These are phyloP conservation scores for Neurospora crassa DNA, from an alignment of 2,329 filamentous ascomycete species.

Conservation along the genomic window DNA sequence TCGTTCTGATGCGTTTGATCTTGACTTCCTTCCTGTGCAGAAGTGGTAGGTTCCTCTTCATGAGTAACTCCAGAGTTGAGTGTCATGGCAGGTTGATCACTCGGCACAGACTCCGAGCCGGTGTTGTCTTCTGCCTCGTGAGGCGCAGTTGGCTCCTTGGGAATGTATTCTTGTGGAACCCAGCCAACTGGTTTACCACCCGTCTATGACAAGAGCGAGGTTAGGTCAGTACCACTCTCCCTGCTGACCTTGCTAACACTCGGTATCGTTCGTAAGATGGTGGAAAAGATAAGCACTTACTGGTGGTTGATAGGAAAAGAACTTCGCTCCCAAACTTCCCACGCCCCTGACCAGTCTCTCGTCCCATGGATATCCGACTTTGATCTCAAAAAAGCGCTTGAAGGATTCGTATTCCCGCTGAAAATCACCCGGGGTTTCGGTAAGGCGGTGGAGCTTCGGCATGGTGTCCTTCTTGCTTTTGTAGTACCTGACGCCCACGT, in stretches of 20 bases:
- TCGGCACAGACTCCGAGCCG: neutral
- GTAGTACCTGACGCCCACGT: constrained; percentile 44
- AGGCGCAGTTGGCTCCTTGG: neutral
- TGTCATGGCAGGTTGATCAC: neutral
- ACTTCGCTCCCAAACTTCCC: constrained; percentile 17
- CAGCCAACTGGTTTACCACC: constrained; percentile 21
- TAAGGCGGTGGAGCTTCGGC: constrained; percentile 29
- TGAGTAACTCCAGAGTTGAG: neutral
- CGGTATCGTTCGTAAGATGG: too few species aligned
- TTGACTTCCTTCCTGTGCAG: neutral
- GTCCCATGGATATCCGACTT: constrained; percentile 52
- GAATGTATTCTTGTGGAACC: constrained; percentile 10
- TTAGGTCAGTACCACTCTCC: neutral
- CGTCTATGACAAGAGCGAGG: constrained; percentile 3
- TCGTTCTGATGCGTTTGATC: neutral
- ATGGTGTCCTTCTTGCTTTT: constrained; percentile 29
- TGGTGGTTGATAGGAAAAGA: constrained; percentile 38
- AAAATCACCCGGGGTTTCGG: constrained; percentile 29
- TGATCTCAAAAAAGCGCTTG: constrained; percentile 44
- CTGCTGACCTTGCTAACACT: neutral
- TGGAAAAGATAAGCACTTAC: constrained; percentile 24
- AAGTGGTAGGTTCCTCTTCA: neutral
- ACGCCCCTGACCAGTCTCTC: constrained; percentile 33
- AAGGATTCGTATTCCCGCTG: constrained; percentile 40
- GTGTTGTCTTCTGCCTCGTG: neutral